These are phyloP conservation scores for Blastobotrys terrestris DNA, from an alignment of 805 yeast species.

Conservation along the genomic window DNA sequence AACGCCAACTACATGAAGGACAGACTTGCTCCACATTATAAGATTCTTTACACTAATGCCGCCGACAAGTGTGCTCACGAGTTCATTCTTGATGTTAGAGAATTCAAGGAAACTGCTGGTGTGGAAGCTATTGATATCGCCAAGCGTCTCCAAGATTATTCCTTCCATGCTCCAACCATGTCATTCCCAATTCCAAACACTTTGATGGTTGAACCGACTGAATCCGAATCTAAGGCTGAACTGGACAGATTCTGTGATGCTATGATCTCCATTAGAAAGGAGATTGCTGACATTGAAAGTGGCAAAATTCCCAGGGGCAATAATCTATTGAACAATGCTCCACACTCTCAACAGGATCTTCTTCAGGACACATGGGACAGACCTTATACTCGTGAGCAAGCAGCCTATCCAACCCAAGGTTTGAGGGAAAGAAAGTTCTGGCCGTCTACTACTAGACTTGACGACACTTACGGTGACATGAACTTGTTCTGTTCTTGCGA, in stretches of 20 bases:
- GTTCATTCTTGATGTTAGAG: conserved; percentile 86
- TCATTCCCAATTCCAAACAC: conserved; percentile 99
- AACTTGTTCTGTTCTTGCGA: conserved; percentile 86
- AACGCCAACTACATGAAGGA: conserved; percentile 95
- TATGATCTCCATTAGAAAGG: conserved; percentile 72
- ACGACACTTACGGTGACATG: conserved; percentile 92
- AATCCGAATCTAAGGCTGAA: conserved; percentile 83
- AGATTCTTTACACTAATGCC: conserved; percentile 63
- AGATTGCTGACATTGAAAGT: conserved; percentile 65
- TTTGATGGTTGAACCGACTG: conserved; percentile 97
- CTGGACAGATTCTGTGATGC: conserved; percentile 87
- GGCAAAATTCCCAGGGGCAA: conserved; percentile 49
- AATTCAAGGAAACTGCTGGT: conserved; percentile 63
- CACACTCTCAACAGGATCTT: conserved; percentile 82
- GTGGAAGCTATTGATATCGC: conserved; percentile 96
- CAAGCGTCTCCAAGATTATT: conserved; percentile 94
- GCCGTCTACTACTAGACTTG: conserved; percentile 91
- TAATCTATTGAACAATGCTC: conserved; percentile 76
- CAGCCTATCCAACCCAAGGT: conserved; percentile 84
- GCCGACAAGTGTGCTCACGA: conserved; percentile 91
- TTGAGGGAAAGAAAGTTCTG: conserved; percentile 76
- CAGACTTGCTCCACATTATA: conserved; percentile 62
- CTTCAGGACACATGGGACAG: conserved; percentile 72
- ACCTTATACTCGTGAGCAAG: conserved; percentile 87
- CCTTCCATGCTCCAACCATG: conserved; percentile 98